Percentiles rank a stretch among this genome's conserved stretches.
Evolutionary conservation across 2,329 filamentous ascomycete species (phyloP).

Genomic region (Phialocephala subalpina): DNA sequence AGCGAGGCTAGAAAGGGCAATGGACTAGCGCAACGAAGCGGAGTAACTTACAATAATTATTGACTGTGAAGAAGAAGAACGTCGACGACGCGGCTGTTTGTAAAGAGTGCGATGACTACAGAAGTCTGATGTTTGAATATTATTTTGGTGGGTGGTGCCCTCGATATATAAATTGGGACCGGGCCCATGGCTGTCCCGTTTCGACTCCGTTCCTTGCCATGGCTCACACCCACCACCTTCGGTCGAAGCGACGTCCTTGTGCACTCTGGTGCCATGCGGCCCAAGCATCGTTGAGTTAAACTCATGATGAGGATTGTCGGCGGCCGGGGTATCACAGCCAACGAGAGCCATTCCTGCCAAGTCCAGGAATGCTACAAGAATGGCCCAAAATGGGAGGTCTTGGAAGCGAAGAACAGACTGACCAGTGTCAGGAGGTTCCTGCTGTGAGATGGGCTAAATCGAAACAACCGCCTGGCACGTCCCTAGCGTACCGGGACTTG

Average conservation of each 20-base stretch:
- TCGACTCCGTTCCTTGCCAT: slow-evolving; percentile 17
- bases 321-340: slow-evolving; percentile 28
- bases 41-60: slow-evolving; percentile 29
- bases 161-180: slow-evolving; percentile 34
- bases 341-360: slow-evolving; percentile 31
- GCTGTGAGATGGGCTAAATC: slow-evolving; percentile 30
- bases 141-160: slow-evolving; percentile 22
- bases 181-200: slow-evolving; percentile 14
- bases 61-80: slow-evolving; percentile 17
- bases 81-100: slow-evolving; percentile 16
- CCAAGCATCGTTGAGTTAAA: slow-evolving; percentile 31
- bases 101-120: slow-evolving; percentile 30
- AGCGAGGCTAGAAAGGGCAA: slow-evolving; percentile 12
- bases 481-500: slow-evolving; percentile 3
- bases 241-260: slow-evolving; percentile 30
- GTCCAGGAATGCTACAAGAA: slow-evolving; percentile 28
- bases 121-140: slow-evolving; percentile 24
- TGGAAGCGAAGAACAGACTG: slow-evolving; percentile 25
- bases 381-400: slow-evolving; percentile 14
- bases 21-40: slow-evolving; percentile 14
- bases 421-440: slow-evolving; percentile 35
- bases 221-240: slow-evolving; percentile 23
- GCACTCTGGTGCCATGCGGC: slow-evolving; percentile 29
- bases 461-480: slow-evolving; percentile 29
- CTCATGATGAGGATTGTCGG: slow-evolving; percentile 33